Base-by-base conservation (phyloP, 352 stramenopile genomes). In the Phytophthora chlamydospora region DNA sequence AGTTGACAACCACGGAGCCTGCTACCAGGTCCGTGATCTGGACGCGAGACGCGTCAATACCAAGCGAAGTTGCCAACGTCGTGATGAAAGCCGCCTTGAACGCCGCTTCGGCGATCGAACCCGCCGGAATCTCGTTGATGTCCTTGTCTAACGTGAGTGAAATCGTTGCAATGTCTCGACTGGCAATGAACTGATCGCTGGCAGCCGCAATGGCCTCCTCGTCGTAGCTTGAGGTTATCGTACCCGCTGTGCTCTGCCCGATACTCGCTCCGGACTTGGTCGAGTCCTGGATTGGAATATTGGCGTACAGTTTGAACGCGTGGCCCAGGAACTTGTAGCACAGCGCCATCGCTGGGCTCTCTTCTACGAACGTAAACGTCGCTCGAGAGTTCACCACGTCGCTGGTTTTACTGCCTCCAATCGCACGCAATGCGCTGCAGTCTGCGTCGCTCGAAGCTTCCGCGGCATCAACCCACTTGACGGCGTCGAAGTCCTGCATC, bases 1-100 rank as follows among this genome's bases (percentile, higher is more conserved):
- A 92, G 5, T 79, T 76, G 10, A 92, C 83, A 33, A 91, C 68
- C 4, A 92, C 78, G 0, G 81, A 92, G 6, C 83, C 83, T 32
- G 75, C 66, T 14, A 75, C 44, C 1, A 92, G 31, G 9, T 66
- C 71, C 2, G 73, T 63, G 32, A 92, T 88, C 29, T 78, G 62
- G 19, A 92, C 79, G 5, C 81, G 66, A 19, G 80, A 67, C 2
- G 67, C 9, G 19, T 79, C 76, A 36, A 91, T 87, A 6, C 68
- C 67, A 8, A 90, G 50, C 2, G 80, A 80, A 0, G 27, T 50
- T 4, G 75, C 63, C 4, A 91, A 19, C 0, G 73, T 58, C 13
- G 50, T 17, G 0, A 71, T 65, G 34, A 91, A 88, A 6, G 54
- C 58, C 0, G 35, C 31, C 43, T 89, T 88, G 62, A 91, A 90